phyloP scores from a whole-genome alignment of 805 yeast genomes.

The Suhomyces faveliae region DNA sequence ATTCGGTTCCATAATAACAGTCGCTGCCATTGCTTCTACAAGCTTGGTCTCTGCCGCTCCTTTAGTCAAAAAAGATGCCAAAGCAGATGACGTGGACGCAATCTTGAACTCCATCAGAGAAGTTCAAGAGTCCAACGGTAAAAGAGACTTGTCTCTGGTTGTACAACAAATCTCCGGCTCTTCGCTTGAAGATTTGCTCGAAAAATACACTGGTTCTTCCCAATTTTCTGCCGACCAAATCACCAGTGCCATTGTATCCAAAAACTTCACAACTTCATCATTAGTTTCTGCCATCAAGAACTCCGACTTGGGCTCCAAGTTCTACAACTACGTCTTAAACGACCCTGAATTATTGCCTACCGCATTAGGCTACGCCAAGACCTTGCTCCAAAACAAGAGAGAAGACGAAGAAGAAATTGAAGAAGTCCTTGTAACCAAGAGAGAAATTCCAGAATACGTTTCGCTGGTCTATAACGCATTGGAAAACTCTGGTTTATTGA shows the following conservation, averaged over 20 bases:
- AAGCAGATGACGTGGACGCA: slow-evolving; percentile 3
- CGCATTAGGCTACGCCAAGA: slow-evolving; percentile 17
- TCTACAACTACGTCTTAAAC: slow-evolving; percentile 16
- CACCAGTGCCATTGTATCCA: slow-evolving; percentile 13
- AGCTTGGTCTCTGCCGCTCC: slow-evolving; percentile 26
- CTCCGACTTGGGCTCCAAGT: slow-evolving; percentile 15
- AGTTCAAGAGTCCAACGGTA: neutral
- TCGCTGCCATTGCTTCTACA: slow-evolving; percentile 15
- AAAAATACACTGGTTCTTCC: slow-evolving; percentile 17
- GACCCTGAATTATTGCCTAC: slow-evolving; percentile 15
- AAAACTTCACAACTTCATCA: slow-evolving; percentile 15
- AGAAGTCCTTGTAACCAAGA: slow-evolving; percentile 7
- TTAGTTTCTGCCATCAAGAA: slow-evolving; percentile 13
- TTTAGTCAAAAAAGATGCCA: slow-evolving; percentile 10
- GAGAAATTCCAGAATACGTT: slow-evolving; percentile 14
- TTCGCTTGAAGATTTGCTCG: slow-evolving; percentile 16
- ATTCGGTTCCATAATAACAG: slow-evolving; percentile 16
- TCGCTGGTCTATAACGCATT: slow-evolving; percentile 20
- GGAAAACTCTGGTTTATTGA: slow-evolving; percentile 21
- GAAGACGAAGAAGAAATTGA: slow-evolving; percentile 4
- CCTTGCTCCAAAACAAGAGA: slow-evolving; percentile 12
- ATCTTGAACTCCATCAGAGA: neutral
- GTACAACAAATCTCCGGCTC: slow-evolving; percentile 17
- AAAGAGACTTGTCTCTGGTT: slow-evolving; percentile 6
- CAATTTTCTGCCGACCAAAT: slow-evolving; percentile 15